Evolutionary conservation across 768 basidiomycete species (phyloP), one percentile per base, ranked within the genome.

Genomic region (Lanmaoa pseudosensibilis): DNA sequence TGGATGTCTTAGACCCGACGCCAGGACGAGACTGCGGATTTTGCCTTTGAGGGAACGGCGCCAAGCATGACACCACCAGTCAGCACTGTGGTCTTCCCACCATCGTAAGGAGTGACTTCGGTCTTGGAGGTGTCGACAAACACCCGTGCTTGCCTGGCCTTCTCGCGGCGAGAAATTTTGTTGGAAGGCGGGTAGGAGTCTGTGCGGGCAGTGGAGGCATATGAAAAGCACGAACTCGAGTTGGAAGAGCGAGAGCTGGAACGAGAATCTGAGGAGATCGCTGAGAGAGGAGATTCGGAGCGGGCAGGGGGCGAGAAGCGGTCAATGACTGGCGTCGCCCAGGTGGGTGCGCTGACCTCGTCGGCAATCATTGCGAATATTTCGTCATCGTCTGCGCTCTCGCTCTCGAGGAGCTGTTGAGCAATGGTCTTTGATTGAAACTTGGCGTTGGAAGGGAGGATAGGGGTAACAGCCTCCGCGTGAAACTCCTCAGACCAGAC

Each of bases 51-150:
- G 54, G 72, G 67, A 60, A 74, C 78, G 38, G 79, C 75, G 48
- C 89, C 90, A 58, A 92, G 87, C 90, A 92, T 92, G 62, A 92
- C 90, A 60, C 90, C 90, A 54, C 90, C 90, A 3, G 90, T 91
- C 63, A 92, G 83, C 48, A 92, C 90, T 30, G 90, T 91, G 51
- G 90, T 92, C 80, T 90, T 91, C 60, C 90, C 90, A 54, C 89
- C 90, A 62, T 92, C 90, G 64, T 92, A 92, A 65, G 88, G 87
- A 46, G 90, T 92, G 59, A 92, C 87, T 44, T 88, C 87, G 52
- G 74, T 90, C 78, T 86, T 92, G 66, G 85, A 74, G 21, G 78
- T 82, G 71, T 92, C 90, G 52, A 92, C 72, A 67, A 80, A 90
- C 62, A 92, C 87, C 59, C 83, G 84, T 23, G 81, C 81, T 69